Evolutionary conservation across 1,284 basidiomycete genomes (phyloP), one percentile per base, ranked within the genome.

Genomic region (Fomes fomentarius): DNA sequence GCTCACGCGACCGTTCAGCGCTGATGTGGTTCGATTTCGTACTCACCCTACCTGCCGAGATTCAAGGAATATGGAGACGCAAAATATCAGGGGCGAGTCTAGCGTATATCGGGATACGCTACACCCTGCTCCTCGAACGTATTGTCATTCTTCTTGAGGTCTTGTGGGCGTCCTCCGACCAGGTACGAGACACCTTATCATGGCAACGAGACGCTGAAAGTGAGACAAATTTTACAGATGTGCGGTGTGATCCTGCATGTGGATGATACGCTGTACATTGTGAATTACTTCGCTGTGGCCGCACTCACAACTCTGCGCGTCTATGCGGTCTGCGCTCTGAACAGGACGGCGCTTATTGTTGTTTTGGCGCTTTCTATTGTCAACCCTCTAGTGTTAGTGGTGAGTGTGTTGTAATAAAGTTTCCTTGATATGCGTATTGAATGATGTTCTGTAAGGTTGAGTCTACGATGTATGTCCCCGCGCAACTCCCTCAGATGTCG

Each of bases 91-190:
- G 50, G 1, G 51, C 47, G 6, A 62, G 50, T 4, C 9, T 54
- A 4, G 38, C 57, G 3, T 62, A 48, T 19, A 33, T 60, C 12
- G 12, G 53, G 2, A 54, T 51, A 17, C 58, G 58, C 1, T 60
- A 62, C 37, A 38, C 28, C 9, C 25, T 34, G 2, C 12, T 51
- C 21, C 15, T 44, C 10, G 40, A 45, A 6, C 30, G 49, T 14
- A 9, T 39, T n/a, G 30, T 54, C 22, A 33, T 28, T 5, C 14
- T 54, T n/a, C 17, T 40, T 14, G 41, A 45, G 40, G 28, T 34
- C 6, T 6, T 46, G 1, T 45, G 35, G 42, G 30, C 6, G 14
- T n/a, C 37, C 17, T 45, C 22, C 17, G 42, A 40, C 17, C 3
- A 25, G n/a, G 50, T 52, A 21, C n/a, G 25, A 21, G 7, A 30